These are phyloP conservation scores for Dictyostelium firmibasis DNA, from an alignment of 78 protist species.

Conservation along the genomic window DNA sequence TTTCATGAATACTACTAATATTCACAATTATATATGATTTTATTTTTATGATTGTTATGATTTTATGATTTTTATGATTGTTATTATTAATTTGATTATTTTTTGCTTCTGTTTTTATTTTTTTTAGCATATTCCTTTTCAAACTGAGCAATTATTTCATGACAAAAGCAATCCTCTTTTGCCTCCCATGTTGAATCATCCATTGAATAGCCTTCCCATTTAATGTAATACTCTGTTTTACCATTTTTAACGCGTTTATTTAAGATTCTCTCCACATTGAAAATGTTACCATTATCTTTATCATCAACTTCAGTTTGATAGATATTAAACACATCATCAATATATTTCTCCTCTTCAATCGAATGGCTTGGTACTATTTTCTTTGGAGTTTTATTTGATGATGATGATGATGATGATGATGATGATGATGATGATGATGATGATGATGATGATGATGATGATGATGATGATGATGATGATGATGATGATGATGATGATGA, in stretches of 20 bases:
- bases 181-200: slow-evolving; percentile 41
- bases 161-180: slow-evolving; percentile 21
- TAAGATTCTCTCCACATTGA: slow-evolving; percentile 34
- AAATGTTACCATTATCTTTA: neutral
- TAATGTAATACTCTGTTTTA: slow-evolving; percentile 14
- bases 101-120: neutral
- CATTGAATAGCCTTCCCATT: slow-evolving; percentile 56
- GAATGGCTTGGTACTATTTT: neutral
- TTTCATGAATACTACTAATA: neutral
- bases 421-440: neutral
- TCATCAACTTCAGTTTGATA: neutral
- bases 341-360: neutral
- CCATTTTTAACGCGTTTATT: neutral
- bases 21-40: neutral
- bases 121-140: neutral
- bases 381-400: neutral
- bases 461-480: neutral
- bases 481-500: neutral
- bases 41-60: too few relatives aligned
- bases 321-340: neutral
- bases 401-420: neutral
- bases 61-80: too few relatives aligned
- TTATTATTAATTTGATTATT: neutral
- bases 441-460: too few relatives aligned
- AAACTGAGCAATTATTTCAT: neutral